phyloP scores from a whole-genome alignment of 306 rosid species.

The Hippophae tibetana region DNA sequence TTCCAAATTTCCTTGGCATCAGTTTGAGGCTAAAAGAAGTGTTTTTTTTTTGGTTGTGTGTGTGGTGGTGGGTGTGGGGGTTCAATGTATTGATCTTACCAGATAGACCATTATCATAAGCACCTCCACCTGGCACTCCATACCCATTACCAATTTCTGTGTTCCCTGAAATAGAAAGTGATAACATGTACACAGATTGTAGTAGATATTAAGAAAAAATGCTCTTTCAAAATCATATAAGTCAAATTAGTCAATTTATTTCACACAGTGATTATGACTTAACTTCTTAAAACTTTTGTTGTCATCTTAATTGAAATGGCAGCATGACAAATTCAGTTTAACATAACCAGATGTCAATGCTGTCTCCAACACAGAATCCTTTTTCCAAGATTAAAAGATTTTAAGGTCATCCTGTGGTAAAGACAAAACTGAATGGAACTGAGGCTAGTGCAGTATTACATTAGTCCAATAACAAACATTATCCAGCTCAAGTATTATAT shows the following conservation, averaged over 20 bases:
- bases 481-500: not conserved
- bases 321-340: no score
- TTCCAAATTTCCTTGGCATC: slow-evolving; percentile 33
- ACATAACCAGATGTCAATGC: no score
- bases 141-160: slow-evolving; percentile 90
- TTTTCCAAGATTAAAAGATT: no score
- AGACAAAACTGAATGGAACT: not conserved
- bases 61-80: slow-evolving; percentile 19
- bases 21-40: slow-evolving; percentile 5
- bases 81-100: slow-evolving; percentile 15
- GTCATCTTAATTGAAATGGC: no score
- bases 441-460: not conserved
- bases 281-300: no score
- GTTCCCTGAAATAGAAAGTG: slow-evolving; percentile 46
- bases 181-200: no score
- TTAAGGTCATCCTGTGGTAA: no score
- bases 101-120: slow-evolving; percentile 39
- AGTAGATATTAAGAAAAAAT: not conserved
- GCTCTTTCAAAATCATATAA: slow-evolving; percentile 11
- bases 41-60: no score
- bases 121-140: slow-evolving; percentile 97
- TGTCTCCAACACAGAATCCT: no score
- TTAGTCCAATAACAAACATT: not conserved
- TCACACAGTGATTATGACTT: no score
- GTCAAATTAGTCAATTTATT: not conserved